These are phyloP conservation scores for Suaeda aralocaspica DNA, from an alignment of 148 eudicot genomes.

Conservation along the genomic window DNA sequence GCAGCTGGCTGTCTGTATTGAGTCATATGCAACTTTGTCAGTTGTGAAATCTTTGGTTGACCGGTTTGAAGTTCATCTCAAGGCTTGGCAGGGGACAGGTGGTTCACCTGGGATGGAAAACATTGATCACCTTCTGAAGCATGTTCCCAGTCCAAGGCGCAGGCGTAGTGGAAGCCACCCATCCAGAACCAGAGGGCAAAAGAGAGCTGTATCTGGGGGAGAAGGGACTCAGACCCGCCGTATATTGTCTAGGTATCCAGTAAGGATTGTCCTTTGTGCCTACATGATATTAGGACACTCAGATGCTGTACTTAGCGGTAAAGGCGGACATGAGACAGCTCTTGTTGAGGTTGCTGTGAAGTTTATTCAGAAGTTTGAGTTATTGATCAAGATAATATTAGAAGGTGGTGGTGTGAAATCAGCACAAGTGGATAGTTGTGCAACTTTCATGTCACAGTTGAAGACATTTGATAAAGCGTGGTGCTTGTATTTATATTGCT, in stretches of 20 bases:
- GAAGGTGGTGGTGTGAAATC: slow-evolving; percentile 34
- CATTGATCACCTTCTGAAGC: slow-evolving; percentile 84
- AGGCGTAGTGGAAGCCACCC: slow-evolving; percentile 49
- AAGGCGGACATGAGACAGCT: slow-evolving; percentile 70
- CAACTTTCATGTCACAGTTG: slow-evolving; percentile 69
- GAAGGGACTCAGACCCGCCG: slow-evolving; percentile 33
- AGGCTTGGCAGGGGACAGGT: slow-evolving; percentile 29
- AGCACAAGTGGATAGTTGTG: slow-evolving; percentile 5
- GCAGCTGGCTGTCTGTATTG: slow-evolving; percentile 73
- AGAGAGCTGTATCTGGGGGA: slow-evolving; percentile 33
- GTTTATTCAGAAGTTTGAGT: slow-evolving; percentile 71
- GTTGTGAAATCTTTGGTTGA: slow-evolving; percentile 62
- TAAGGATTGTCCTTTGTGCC: slow-evolving; percentile 84
- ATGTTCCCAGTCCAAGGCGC: slow-evolving; percentile 64
- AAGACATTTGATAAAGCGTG: slow-evolving; percentile 88
- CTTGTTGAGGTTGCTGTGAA: slow-evolving; percentile 74
- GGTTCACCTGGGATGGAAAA: slow-evolving; percentile 48
- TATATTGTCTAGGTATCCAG: slow-evolving; percentile 73
- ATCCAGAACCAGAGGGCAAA: slow-evolving; percentile 34
- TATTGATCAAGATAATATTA: slow-evolving; percentile 46
- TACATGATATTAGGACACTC: slow-evolving; percentile 95
- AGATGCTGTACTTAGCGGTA: slow-evolving; percentile 87
- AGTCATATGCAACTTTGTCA: slow-evolving; percentile 52
- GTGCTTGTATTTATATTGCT: slow-evolving; percentile 82
- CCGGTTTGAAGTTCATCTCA: slow-evolving; percentile 67